phyloP scores from a whole-genome alignment of 352 stramenopile species.

The Phytophthora citrophthora region DNA sequence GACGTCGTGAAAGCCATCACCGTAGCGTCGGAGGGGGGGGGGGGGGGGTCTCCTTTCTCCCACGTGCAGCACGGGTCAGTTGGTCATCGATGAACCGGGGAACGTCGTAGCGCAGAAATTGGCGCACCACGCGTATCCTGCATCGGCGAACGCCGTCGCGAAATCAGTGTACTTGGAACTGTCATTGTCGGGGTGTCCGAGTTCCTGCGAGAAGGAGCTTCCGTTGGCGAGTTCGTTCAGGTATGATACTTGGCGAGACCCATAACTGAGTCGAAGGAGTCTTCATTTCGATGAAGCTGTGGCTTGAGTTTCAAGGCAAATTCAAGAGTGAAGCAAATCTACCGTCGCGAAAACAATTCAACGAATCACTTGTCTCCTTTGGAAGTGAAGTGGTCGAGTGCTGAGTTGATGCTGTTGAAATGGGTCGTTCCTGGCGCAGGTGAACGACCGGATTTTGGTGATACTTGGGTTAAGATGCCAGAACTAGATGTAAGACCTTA shows the following conservation, averaged over 20 bases:
- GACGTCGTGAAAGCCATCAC: constrained; percentile 39
- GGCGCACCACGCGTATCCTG: constrained; percentile 24
- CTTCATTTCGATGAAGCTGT: too few species aligned
- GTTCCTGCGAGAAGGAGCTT: constrained; percentile 37
- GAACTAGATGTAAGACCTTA: background rate
- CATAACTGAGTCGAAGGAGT: background rate
- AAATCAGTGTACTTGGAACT: constrained; percentile 44
- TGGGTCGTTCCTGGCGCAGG: background rate
- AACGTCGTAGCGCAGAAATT: constrained; percentile 30
- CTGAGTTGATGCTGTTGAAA: background rate
- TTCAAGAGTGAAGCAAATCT: too few species aligned
- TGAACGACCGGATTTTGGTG: background rate
- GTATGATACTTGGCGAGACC: constrained; percentile 27
- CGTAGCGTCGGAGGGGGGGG: too few species aligned
- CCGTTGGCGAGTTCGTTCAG: constrained; percentile 55
- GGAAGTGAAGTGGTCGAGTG: too few species aligned
- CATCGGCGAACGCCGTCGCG: constrained; percentile 34
- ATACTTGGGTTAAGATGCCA: background rate
- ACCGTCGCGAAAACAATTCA: too few species aligned
- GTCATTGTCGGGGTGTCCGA: constrained; percentile 42
- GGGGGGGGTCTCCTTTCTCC: constrained; percentile 33
- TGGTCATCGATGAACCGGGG: constrained; percentile 35
- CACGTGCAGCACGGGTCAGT: constrained; percentile 62
- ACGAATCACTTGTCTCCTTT: too few species aligned
- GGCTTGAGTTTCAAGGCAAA: too few species aligned